Evolutionary conservation across 345 rosid genomes (phyloP).

Genomic region (Viola odorata): DNA sequence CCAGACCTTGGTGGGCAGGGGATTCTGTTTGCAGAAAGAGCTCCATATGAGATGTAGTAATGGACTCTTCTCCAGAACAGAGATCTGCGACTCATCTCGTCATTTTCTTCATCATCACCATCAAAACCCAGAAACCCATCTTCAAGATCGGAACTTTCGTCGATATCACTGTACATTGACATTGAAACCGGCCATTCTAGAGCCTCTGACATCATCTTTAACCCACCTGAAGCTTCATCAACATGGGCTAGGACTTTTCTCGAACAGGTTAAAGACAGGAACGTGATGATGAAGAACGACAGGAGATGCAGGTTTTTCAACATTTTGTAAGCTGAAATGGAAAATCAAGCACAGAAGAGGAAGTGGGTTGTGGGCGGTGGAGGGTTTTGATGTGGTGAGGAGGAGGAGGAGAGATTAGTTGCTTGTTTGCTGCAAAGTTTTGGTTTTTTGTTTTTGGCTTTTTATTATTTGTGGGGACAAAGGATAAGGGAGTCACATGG

Average conservation of each 20-base stretch:
- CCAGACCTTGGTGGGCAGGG: conserved; percentile 96
- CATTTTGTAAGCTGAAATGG: background rate
- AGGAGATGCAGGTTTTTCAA: background rate
- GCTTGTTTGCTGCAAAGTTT: background rate
- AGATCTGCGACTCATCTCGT: conserved; percentile 47
- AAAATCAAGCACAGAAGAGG: conserved; percentile 3
- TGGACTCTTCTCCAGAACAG: conserved; percentile 56
- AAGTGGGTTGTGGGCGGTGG: background rate
- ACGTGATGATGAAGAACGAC: background rate
- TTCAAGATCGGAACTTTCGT: background rate
- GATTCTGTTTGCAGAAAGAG: conserved; percentile 70
- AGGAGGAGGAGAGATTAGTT: background rate
- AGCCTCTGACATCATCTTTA: conserved; percentile 31
- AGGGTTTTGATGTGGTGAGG: background rate
- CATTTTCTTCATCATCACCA: conserved; percentile 16
- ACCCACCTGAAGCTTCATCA: conserved; percentile 18
- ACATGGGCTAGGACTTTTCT: conserved; percentile 18
- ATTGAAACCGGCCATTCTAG: conserved; percentile 55
- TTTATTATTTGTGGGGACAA: background rate
- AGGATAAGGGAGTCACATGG: conserved; percentile 23
- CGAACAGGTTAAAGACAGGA: background rate
- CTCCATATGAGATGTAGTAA: conserved; percentile 87
- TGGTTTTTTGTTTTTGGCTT: background rate
- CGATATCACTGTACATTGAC: conserved; percentile 5
- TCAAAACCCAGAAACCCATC: conserved; percentile 9